A percentile compares a stretch with the other conserved stretches of the same genome.
These are phyloP conservation scores for Pulveroboletus sp. DNA, from an alignment of 1,284 basidiomycete genomes.

Conservation along the genomic window DNA sequence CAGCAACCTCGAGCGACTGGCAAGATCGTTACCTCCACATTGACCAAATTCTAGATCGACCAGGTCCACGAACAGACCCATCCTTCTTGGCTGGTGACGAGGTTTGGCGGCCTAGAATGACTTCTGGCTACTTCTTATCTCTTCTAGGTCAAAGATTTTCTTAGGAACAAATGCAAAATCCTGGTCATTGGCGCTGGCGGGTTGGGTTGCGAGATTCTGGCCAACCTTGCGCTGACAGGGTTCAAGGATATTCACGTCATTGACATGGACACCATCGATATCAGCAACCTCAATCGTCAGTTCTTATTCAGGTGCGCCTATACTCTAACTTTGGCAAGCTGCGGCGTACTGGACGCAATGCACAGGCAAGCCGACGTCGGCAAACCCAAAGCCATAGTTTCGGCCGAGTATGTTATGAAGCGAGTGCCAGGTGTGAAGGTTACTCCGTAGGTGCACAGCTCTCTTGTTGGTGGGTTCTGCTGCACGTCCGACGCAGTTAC, in stretches of 20 bases:
- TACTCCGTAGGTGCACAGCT: constrained; percentile 70
- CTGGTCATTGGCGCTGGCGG: constrained; percentile 97
- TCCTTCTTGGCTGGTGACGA: constrained; percentile 73
- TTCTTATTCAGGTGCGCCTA: constrained; percentile 89
- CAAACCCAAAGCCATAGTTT: constrained; percentile 89
- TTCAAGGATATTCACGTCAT: constrained; percentile 99
- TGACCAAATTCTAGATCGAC: constrained; percentile 78
- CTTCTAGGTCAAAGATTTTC: constrained; percentile 82
- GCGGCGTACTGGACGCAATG: background rate
- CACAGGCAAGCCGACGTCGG: constrained; percentile 88
- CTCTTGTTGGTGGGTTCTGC: background rate
- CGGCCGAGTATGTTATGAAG: constrained; percentile 94
- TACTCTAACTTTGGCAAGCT: background rate
- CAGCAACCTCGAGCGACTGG: constrained; percentile 56
- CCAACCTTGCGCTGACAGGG: constrained; percentile 90
- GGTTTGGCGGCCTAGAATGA: constrained; percentile 45
- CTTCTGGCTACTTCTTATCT: background rate
- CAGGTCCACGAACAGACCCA: constrained; percentile 80
- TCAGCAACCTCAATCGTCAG: constrained; percentile 97
- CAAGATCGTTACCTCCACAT: constrained; percentile 74
- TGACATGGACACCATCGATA: constrained; percentile 99
- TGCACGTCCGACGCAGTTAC: constrained; percentile 57
- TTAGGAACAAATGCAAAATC: constrained; percentile 85
- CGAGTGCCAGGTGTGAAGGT: constrained; percentile 93
- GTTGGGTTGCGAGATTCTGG: constrained; percentile 92